Percentiles rank a stretch among this genome's conserved stretches.
These are phyloP conservation scores for Fraxinus ornus DNA, from an alignment of 305 asterid species.

Conservation along the genomic window DNA sequence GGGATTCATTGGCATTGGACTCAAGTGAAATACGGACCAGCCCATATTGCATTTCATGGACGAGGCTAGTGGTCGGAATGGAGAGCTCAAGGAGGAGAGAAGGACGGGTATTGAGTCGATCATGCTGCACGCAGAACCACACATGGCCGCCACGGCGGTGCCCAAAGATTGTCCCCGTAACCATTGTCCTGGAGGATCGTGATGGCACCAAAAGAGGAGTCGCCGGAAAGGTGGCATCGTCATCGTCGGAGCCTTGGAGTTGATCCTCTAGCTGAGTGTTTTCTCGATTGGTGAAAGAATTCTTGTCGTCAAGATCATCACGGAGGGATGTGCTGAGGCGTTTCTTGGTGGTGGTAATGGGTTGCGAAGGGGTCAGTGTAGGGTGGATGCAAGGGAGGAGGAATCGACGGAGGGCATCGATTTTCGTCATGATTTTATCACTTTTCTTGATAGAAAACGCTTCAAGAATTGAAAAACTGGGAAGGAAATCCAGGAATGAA, in stretches of 20 bases:
- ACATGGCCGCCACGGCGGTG: conserved; percentile 79
- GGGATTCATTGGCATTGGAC: conserved; percentile 51
- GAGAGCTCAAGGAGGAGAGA: conserved; percentile 75
- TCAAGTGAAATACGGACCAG: conserved; percentile 77
- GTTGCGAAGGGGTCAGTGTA: conserved; percentile 43
- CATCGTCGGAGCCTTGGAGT: conserved; percentile 29
- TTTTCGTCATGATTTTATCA: conserved; percentile 45
- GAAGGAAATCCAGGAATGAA: neutral
- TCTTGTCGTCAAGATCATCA: conserved; percentile 50
- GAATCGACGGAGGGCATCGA: conserved; percentile 76
- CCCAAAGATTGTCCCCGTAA: conserved; percentile 86
- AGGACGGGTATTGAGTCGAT: conserved; percentile 63
- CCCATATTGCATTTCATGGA: conserved; percentile 79
- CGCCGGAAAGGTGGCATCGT: conserved; percentile 33
- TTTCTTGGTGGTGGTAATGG: conserved; percentile 48
- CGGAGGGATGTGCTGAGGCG: conserved; percentile 92
- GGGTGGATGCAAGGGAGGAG: conserved; percentile 38
- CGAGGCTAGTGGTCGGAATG: conserved; percentile 66
- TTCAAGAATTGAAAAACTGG: conserved; percentile 3
- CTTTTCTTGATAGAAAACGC: conserved; percentile 3
- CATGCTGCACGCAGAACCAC: conserved; percentile 87
- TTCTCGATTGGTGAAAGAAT: conserved; percentile 1
- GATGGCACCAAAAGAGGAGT: conserved; percentile 38
- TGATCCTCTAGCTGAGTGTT: conserved; percentile 19
- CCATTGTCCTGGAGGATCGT: conserved; percentile 83